Conservation (phyloP, 2,329 filamentous ascomycete genomes). For the Phialemoniopsis sp. region DNA sequence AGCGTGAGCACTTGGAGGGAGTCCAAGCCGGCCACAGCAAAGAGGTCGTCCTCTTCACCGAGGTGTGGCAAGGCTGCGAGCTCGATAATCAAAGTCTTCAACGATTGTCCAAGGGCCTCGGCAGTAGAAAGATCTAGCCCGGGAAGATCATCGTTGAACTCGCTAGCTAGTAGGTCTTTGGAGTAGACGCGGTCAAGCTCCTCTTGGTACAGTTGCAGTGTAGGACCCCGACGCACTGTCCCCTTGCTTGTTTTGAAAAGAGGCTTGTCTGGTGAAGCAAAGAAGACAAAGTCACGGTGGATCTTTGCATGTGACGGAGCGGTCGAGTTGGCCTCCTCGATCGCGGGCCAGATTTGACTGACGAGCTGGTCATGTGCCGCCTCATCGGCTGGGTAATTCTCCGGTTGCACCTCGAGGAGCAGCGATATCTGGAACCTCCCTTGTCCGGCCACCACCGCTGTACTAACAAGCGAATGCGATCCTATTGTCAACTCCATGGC, state of each 20-base stretch:
- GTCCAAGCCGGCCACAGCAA: slow-evolving; percentile 2
- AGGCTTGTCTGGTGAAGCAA: slow-evolving; percentile 5
- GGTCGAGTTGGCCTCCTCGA: slow-evolving; percentile 7
- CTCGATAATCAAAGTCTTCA: background rate
- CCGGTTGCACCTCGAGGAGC: slow-evolving; percentile 2
- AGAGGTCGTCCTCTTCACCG: slow-evolving; percentile 2
- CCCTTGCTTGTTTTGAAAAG: slow-evolving; percentile 7
- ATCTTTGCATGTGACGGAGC: slow-evolving; percentile 7
- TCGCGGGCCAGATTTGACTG: slow-evolving; percentile 4
- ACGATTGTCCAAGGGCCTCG: background rate
- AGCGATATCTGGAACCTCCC: slow-evolving; percentile 5
- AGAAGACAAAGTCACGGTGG: slow-evolving; percentile 7
- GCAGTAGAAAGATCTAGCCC: too few relatives aligned
- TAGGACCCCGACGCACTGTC: slow-evolving; percentile 5
- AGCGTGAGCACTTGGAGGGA: slow-evolving; percentile 1
- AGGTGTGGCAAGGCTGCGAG: background rate
- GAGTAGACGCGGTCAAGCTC: slow-evolving; percentile 7
- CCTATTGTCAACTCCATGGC: slow-evolving; percentile 14
- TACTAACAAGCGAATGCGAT: slow-evolving; percentile 1
- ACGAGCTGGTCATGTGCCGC: background rate
- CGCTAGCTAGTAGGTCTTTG: too few relatives aligned
- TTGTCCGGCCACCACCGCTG: slow-evolving; percentile 7
- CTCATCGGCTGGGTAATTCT: background rate
- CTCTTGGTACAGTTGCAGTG: slow-evolving; percentile 3
- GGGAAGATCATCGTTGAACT: slow-evolving; percentile 1